Evolutionary conservation across 495 filamentous ascomycete species (phyloP).

Genomic region (Penicillium dipodomyicola): DNA sequence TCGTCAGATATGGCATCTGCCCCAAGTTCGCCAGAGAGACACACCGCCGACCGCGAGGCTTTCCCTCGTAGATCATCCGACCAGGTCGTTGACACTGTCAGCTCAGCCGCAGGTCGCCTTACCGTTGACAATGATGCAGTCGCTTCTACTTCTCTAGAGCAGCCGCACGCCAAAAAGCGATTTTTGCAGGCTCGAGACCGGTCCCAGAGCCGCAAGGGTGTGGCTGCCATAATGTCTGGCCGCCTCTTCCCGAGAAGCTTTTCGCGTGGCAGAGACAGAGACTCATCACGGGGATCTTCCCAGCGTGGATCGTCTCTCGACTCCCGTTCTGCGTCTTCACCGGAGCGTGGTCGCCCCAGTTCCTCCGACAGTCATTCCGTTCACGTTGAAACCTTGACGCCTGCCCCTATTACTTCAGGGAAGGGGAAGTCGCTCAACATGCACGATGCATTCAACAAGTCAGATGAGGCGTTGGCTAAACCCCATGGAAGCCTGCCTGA

Average conservation of each 20-base stretch:
- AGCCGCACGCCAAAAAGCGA: conserved; percentile 14
- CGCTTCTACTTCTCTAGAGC: conserved; percentile 16
- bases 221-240: conserved; percentile 44
- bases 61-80: conserved; percentile 24
- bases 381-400: conserved; percentile 38
- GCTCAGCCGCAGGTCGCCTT: conserved; percentile 3
- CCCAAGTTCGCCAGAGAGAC: conserved; percentile 27
- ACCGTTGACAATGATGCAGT: conserved; percentile 13
- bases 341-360: conserved; percentile 47
- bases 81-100: conserved; percentile 13
- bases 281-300: conserved; percentile 48
- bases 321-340: conserved; percentile 57
- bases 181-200: conserved; percentile 19
- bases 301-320: conserved; percentile 53
- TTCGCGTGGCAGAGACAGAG: conserved; percentile 40
- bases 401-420: conserved; percentile 36
- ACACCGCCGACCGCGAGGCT: conserved; percentile 11
- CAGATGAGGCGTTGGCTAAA: conserved; percentile 59
- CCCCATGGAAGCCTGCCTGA: conserved; percentile 54
- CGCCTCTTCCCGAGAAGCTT: conserved; percentile 38
- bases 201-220: conserved; percentile 27
- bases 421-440: conserved; percentile 55
- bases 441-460: conserved; percentile 60
- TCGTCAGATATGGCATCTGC: conserved; percentile 26
- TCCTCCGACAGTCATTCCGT: conserved; percentile 53